These are phyloP conservation scores for Sugiyamaella grinbergsii DNA, from an alignment of 1,139 yeast species.

Conservation along the genomic window DNA sequence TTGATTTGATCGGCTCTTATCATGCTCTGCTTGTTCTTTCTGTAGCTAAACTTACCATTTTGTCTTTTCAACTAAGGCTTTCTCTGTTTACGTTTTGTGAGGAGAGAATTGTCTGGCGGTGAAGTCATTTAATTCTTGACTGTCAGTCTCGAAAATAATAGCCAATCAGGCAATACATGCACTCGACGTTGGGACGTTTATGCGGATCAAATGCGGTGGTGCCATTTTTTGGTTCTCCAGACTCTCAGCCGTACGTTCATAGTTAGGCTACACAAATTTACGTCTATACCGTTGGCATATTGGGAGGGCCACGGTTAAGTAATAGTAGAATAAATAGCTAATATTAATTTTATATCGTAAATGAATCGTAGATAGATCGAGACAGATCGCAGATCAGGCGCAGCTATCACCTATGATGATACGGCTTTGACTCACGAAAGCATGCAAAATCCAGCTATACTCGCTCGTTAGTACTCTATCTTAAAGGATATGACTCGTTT, in stretches of 20 bases:
- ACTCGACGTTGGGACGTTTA: slow-evolving; percentile 13
- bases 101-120: not conserved
- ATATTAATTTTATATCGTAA: too few species aligned
- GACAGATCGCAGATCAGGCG: too few species aligned
- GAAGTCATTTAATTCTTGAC: not conserved
- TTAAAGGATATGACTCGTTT: too few species aligned
- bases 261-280: not conserved
- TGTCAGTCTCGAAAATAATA: slow-evolving; percentile 6
- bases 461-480: slow-evolving; percentile 11
- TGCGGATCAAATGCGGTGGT: slow-evolving; percentile 14
- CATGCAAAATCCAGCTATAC: slow-evolving; percentile 17
- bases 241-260: not conserved
- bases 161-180: slow-evolving; percentile 14
- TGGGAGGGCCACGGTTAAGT: not conserved
- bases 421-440: slow-evolving; percentile 15
- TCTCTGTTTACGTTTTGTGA: not conserved
- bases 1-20: not conserved
- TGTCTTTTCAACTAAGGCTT: not conserved
- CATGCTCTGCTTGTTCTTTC: not conserved
- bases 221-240: not conserved
- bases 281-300: not conserved
- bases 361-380: too few species aligned
- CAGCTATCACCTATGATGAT: slow-evolving; percentile 13
- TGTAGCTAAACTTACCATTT: slow-evolving; percentile 18
- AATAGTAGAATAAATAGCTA: not conserved